These are phyloP conservation scores for Coemansia asiatica DNA, from an alignment of 192 early-diverging fungal species.

Conservation along the genomic window DNA sequence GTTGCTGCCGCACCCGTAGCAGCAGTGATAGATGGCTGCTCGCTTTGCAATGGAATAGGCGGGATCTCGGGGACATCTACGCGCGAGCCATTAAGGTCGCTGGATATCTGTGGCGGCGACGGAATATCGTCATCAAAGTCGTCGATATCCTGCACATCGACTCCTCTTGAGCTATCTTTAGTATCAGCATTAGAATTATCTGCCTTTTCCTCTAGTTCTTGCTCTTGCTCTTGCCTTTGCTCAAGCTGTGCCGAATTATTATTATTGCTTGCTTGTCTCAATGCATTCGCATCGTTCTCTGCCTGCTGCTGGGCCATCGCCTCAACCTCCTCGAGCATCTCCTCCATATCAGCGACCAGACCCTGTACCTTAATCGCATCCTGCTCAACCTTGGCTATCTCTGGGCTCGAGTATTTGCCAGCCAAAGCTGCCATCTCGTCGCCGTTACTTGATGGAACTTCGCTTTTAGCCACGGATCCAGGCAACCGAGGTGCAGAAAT, in stretches of 20 bases:
- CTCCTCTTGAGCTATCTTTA: background rate
- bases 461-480: slow-evolving; percentile 10
- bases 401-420: slow-evolving; percentile 43
- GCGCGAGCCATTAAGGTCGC: slow-evolving; percentile 26
- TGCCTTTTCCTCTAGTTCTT: background rate
- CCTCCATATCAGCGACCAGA: slow-evolving; percentile 50
- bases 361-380: slow-evolving; percentile 12
- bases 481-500: background rate
- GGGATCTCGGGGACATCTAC: slow-evolving; percentile 17
- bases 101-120: slow-evolving; percentile 33
- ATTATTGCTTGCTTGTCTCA: background rate
- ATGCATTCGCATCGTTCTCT: background rate
- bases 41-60: background rate
- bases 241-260: background rate
- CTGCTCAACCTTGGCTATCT: background rate
- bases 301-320: slow-evolving; percentile 14
- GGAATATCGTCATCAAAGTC: slow-evolving; percentile 43
- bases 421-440: slow-evolving; percentile 35
- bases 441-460: slow-evolving; percentile 14
- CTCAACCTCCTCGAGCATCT: slow-evolving; percentile 48
- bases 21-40: background rate
- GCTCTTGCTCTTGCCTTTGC: no score
- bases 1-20: slow-evolving; percentile 5
- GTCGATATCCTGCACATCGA: slow-evolving; percentile 8
- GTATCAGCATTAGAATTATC: no score